Evolutionary conservation across 495 filamentous ascomycete species (phyloP).

Genomic region (Lasiosphaeria miniovina): DNA sequence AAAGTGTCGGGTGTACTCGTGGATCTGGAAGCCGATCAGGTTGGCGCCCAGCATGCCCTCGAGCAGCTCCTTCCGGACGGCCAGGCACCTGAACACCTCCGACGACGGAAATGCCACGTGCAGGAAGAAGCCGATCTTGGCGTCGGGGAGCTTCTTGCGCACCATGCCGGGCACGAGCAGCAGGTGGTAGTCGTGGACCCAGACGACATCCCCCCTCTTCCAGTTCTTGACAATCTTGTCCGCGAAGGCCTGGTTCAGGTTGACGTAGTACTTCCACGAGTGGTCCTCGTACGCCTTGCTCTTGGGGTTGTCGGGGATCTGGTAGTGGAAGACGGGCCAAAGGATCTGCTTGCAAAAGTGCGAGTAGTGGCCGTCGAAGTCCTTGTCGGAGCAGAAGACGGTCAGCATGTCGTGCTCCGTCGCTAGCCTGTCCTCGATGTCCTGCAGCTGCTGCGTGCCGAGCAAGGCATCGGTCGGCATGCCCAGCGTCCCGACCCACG

Average conservation of each 20-base stretch:
- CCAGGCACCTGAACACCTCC: slow-evolving; percentile 87
- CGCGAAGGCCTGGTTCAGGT: slow-evolving; percentile 85
- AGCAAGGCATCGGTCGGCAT: slow-evolving; percentile 84
- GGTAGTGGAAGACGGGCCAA: slow-evolving; percentile 93
- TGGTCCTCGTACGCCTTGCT: slow-evolving; percentile 97
- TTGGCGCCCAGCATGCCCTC: slow-evolving; percentile 91
- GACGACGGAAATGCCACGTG: slow-evolving; percentile 94
- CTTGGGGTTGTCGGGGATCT: slow-evolving; percentile 93
- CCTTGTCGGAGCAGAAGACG: slow-evolving; percentile 80
- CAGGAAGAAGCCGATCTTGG: slow-evolving; percentile 91
- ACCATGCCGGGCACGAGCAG: slow-evolving; percentile 90
- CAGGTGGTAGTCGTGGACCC: slow-evolving; percentile 94
- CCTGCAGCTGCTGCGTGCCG: slow-evolving; percentile 63
- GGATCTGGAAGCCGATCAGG: slow-evolving; percentile 85
- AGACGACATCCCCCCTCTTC: slow-evolving; percentile 86
- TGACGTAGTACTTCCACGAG: slow-evolving; percentile 90
- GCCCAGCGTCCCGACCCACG: slow-evolving; percentile 87
- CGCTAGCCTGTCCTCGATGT: slow-evolving; percentile 74
- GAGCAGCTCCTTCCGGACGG: slow-evolving; percentile 76
- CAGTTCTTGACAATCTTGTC: slow-evolving; percentile 85
- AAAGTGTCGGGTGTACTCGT: slow-evolving; percentile 90
- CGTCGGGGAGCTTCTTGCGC: slow-evolving; percentile 79
- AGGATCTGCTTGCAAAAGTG: slow-evolving; percentile 92
- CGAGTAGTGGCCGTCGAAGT: slow-evolving; percentile 87
- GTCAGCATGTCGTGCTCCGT: slow-evolving; percentile 76